Percentiles rank a stretch among this genome's conserved stretches.
Conservation (phyloP, 495 filamentous ascomycete genomes). For the Viridothelium virens region DNA sequence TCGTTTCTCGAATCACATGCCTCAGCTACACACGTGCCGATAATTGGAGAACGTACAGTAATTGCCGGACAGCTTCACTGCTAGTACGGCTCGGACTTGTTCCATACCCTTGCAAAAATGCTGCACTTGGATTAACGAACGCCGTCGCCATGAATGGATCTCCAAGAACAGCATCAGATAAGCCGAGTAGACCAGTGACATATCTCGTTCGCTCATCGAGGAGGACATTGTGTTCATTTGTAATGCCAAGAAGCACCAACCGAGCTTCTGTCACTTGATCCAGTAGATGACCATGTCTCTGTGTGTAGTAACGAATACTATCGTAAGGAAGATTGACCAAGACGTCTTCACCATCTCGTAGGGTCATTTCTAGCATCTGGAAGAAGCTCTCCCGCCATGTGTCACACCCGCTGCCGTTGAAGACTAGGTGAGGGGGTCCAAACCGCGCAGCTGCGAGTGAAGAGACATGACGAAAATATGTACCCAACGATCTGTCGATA, state of each 20-base stretch:
- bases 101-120: constrained; percentile 42
- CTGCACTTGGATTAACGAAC: constrained; percentile 41
- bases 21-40: constrained; percentile 40
- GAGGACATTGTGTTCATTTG: constrained; percentile 49
- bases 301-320: constrained; percentile 48
- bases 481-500: constrained; percentile 43
- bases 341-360: constrained; percentile 66
- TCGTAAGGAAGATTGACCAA: constrained; percentile 59
- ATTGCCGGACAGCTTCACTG: constrained; percentile 28
- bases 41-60: constrained; percentile 66
- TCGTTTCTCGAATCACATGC: constrained; percentile 28
- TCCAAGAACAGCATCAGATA: constrained; percentile 51
- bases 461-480: constrained; percentile 29
- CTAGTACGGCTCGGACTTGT: constrained; percentile 24
- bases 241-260: constrained; percentile 52
- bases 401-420: constrained; percentile 40
- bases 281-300: constrained; percentile 41
- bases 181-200: constrained; percentile 37
- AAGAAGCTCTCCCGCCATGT: constrained; percentile 58
- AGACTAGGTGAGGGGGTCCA: constrained; percentile 45
- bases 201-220: constrained; percentile 44
- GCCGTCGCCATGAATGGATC: constrained; percentile 49
- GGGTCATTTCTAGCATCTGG: constrained; percentile 50
- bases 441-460: constrained; percentile 34
- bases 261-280: constrained; percentile 50